Evolutionary conservation across 805 yeast genomes (phyloP).

Genomic region (Suhomyces faveliae): DNA sequence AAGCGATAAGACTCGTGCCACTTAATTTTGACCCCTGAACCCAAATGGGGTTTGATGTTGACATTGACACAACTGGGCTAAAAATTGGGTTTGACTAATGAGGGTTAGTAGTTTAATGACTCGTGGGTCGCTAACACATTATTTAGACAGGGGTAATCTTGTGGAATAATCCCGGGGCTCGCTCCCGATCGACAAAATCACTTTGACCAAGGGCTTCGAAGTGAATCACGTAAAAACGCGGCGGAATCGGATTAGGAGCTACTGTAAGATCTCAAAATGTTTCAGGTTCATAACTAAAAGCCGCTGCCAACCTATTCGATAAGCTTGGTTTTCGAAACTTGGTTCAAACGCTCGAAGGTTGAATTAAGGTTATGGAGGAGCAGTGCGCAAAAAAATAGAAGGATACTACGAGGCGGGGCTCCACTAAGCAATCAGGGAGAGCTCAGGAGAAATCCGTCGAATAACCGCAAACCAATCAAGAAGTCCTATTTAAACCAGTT

Average conservation of each 20-base stretch:
- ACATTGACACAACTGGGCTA: conserved; percentile 1
- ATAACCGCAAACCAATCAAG: too few species aligned
- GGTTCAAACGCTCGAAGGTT: not conserved
- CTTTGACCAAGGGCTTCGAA: not conserved
- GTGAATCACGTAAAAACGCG: not conserved
- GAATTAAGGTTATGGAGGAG: not conserved
- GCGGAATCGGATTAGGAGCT: not conserved
- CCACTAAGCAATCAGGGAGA: not conserved
- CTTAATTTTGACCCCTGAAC: not conserved
- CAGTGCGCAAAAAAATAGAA: conserved; percentile 1
- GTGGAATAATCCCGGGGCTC: not conserved
- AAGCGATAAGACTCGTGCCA: too few species aligned
- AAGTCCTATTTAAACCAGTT: too few species aligned
- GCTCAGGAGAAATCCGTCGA: too few species aligned
- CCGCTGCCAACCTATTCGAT: not conserved
- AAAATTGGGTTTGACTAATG: not conserved
- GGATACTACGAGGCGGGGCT: not conserved
- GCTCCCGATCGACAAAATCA: not conserved
- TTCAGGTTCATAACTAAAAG: not conserved
- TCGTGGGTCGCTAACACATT: not conserved
- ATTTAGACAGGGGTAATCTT: not conserved
- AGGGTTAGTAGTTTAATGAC: not conserved
- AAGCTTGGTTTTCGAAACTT: not conserved
- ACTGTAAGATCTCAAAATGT: not conserved
- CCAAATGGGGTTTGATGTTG: not conserved